Base-by-base conservation (phyloP, 2,329 filamentous ascomycete species). In the Myriosclerotinia scirpicola region DNA sequence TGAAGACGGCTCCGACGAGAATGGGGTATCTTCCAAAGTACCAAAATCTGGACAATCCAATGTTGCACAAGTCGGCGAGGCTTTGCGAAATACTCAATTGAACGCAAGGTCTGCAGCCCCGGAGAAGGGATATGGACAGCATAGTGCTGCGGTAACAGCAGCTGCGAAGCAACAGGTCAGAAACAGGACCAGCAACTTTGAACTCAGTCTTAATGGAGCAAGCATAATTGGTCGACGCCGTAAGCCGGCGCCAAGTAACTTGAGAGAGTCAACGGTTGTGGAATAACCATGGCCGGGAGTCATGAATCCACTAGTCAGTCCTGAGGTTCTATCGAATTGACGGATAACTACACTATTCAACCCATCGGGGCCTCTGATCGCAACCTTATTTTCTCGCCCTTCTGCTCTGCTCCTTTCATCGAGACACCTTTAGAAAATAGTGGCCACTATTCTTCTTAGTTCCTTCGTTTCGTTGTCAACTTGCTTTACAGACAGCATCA, bases 191-290 rank as follows among this genome's bases (percentile, higher is more conserved):
- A 93, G 92, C 42, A 88, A 90, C 0, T 99, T 99, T 72, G 95
- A 99, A 79, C 84, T 99, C 56, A 97, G 88, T 75, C 81, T 99
- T 48, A 92, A 96, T 71, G 95, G 95, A 66, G 91, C 95, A 1
- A 98, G 93, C 1, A 79, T 99, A 62, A 81, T 99, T 5, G 93
- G 93, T 42, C 87, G 93, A 73, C 80, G 87, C 67, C 82, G 81
- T 72, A 86, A 87, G 73, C 69, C 56, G 30, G 72, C 73, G 9
- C 73, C 74, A 9, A 77, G 75, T 66, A 64, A 65, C 2, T 59
- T 77, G 34, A 66, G 76, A 50, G 73, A 76, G 65, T 69, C 70
- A 9, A 71, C 68, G 1, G 56, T 69, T 38, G 71, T 70, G 17
- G 59, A 74, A 48, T 73, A 71, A 59, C 50, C 54, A 40, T 14